Evolutionary conservation across 1,284 basidiomycete species (phyloP).

Genomic region (Wolfiporia cocos): DNA sequence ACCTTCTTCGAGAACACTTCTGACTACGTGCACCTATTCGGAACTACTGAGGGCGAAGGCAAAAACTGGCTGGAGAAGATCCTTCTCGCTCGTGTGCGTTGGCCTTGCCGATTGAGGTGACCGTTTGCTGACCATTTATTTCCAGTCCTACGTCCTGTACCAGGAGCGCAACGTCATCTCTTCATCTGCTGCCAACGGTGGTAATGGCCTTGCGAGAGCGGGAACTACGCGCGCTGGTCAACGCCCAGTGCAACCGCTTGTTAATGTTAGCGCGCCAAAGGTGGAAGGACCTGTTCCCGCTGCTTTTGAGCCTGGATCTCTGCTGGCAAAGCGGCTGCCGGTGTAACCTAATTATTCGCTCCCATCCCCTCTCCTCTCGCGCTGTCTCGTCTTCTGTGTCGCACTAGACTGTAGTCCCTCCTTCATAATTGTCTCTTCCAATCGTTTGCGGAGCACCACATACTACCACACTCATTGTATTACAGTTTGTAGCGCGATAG

Average conservation of each 20-base stretch:
- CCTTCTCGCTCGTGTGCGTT: conserved; percentile 68
- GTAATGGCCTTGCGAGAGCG: conserved; percentile 33
- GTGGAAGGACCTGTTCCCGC: conserved; percentile 11
- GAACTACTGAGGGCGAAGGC: conserved; percentile 66
- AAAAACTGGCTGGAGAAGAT: conserved; percentile 67
- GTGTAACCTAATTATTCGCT: conserved; percentile 2
- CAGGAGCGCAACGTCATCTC: conserved; percentile 72
- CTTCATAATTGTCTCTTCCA: background rate
- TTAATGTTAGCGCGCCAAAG: conserved; percentile 26
- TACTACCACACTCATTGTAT: conserved; percentile 7
- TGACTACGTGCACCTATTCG: conserved; percentile 83
- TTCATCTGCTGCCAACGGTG: conserved; percentile 20
- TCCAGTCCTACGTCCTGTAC: conserved; percentile 71
- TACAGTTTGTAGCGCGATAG: conserved; percentile 5
- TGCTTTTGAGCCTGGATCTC: conserved; percentile 63
- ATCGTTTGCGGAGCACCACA: background rate
- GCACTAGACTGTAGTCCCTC: too few species aligned
- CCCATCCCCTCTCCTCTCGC: too few species aligned
- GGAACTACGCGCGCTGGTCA: conserved; percentile 32
- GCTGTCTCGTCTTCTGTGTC: too few species aligned
- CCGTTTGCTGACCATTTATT: background rate
- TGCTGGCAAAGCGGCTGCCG: conserved; percentile 43
- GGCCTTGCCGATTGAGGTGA: background rate
- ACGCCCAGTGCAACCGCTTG: conserved; percentile 33
- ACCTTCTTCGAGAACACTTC: conserved; percentile 78